Base-by-base conservation (phyloP, 2,329 filamentous ascomycete species). In the Cadophora gregata region DNA sequence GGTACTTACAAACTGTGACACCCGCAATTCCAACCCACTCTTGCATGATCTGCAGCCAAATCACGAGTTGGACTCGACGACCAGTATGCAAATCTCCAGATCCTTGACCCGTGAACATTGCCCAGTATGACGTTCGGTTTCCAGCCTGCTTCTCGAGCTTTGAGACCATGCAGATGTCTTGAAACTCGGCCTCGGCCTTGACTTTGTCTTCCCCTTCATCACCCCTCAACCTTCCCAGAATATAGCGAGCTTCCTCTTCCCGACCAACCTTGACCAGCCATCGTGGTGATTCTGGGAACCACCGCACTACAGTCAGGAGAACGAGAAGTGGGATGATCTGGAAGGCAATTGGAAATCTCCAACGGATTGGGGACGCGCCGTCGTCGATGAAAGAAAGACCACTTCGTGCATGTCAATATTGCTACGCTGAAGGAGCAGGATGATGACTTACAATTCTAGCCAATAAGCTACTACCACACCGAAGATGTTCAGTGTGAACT, bases 401-500 rank as follows among this genome's bases (percentile, higher is more conserved):
- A 69, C 80, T 82, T 25, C 59, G 2, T 51, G 36, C 5, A 12
- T 24, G 62, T 74, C 62, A 74, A 62, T 38, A 6, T 14, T 21
- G 29, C 50, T 56, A 67, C 29, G 25, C 14, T 10, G 29, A 25
- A 31, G 1, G 2, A 31, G 33, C 10, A 10, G 24, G 36, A 50
- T 38, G 12, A n/a, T 12, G 29, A 47, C 69, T 62, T 70, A 72
- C 71, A 72, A 75, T 59, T 82, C 81, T 9, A 83, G 75, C 87
- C 87, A 90, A 70, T 91, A 91, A 3, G 84, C 79, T 42, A 88
- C 81, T 24, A 88, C 85, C 0, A 91, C 88, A 67, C 89, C 89
- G 58, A 91, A 87, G 67, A 92, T 91, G 74, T 92, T 93, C 9
- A 92, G 77, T 0, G 89, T 92, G 69, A 93, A 92, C 72, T 92